A percentile compares a stretch with the other conserved stretches of the same genome.
phyloP scores from a whole-genome alignment of 306 rosid species.

The Acacia melanoxylon region DNA sequence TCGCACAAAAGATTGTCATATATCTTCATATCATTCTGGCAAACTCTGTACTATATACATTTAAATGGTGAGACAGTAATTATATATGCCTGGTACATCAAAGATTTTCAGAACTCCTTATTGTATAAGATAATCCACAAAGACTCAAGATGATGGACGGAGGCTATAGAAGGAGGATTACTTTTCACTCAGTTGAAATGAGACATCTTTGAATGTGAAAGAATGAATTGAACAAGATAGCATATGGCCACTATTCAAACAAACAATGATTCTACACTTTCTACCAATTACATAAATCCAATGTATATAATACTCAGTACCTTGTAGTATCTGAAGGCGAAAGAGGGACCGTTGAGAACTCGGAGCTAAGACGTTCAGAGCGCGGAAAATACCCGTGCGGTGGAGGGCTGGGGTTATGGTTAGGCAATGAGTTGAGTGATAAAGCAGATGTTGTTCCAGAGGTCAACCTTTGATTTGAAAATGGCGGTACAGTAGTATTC shows the following conservation, averaged over 20 bases:
- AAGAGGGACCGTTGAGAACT: slow-evolving; percentile 92
- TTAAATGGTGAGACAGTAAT: background rate
- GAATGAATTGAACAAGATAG: slow-evolving; percentile 64
- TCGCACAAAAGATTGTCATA: background rate
- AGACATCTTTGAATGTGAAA: slow-evolving; percentile 38
- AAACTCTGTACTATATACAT: slow-evolving; percentile 14
- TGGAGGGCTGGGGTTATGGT: slow-evolving; percentile 44
- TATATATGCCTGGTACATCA: background rate
- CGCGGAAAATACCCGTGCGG: slow-evolving; percentile 46
- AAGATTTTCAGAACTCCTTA: background rate
- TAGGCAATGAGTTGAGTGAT: slow-evolving; percentile 37
- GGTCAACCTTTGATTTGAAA: slow-evolving; percentile 42
- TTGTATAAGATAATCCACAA: slow-evolving; percentile 13
- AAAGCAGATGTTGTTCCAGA: slow-evolving; percentile 35
- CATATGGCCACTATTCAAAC: slow-evolving; percentile 43
- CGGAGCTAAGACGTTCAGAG: slow-evolving; percentile 64
- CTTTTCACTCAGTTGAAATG: background rate
- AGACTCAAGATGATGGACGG: background rate
- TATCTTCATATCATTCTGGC: background rate
- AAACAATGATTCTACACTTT: slow-evolving; percentile 55
- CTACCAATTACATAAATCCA: slow-evolving; percentile 55
- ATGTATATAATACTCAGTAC: slow-evolving; percentile 41
- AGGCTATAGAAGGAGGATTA: slow-evolving; percentile 1
- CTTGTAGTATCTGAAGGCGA: slow-evolving; percentile 63
- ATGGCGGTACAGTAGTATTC: slow-evolving; percentile 16